Evolutionary conservation across 2,329 filamentous ascomycete species (phyloP).

Genomic region (Pyrenochaeta sp.): DNA sequence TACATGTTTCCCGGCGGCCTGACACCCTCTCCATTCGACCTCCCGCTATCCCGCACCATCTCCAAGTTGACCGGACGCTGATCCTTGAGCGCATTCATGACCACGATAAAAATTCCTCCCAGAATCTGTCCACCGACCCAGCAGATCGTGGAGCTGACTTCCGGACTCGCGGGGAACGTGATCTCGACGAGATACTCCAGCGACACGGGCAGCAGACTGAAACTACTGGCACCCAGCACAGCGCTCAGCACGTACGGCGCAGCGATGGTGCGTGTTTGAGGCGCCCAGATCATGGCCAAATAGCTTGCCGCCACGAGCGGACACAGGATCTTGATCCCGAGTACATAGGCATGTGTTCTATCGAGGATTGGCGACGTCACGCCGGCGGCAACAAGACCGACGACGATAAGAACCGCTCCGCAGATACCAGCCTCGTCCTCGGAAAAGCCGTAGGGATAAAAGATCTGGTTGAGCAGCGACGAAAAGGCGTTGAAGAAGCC

Average conservation of each 20-base stretch:
- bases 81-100: slow-evolving; percentile 75
- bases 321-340: slow-evolving; percentile 74
- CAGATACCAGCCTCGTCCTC: slow-evolving; percentile 88
- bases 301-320: slow-evolving; percentile 78
- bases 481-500: slow-evolving; percentile 94
- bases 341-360: slow-evolving; percentile 79
- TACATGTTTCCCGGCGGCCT: slow-evolving; percentile 75
- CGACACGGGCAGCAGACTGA: slow-evolving; percentile 81
- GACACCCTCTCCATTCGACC: slow-evolving; percentile 23
- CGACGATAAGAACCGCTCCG: slow-evolving; percentile 86
- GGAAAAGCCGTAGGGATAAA: slow-evolving; percentile 82
- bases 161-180: slow-evolving; percentile 84
- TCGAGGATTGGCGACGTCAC: slow-evolving; percentile 84
- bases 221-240: slow-evolving; percentile 79
- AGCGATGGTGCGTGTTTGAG: slow-evolving; percentile 64
- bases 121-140: slow-evolving; percentile 89
- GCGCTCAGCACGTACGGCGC: slow-evolving; percentile 79
- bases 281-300: slow-evolving; percentile 83
- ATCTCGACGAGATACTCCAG: slow-evolving; percentile 89
- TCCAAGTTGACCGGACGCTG: slow-evolving; percentile 33
- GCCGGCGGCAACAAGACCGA: slow-evolving; percentile 80
- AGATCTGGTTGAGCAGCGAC: slow-evolving; percentile 87
- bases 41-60: slow-evolving; percentile 36
- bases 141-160: slow-evolving; percentile 81
- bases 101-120: slow-evolving; percentile 83